Conservation (phyloP, 306 rosid species). For the Cercis canadensis region DNA sequence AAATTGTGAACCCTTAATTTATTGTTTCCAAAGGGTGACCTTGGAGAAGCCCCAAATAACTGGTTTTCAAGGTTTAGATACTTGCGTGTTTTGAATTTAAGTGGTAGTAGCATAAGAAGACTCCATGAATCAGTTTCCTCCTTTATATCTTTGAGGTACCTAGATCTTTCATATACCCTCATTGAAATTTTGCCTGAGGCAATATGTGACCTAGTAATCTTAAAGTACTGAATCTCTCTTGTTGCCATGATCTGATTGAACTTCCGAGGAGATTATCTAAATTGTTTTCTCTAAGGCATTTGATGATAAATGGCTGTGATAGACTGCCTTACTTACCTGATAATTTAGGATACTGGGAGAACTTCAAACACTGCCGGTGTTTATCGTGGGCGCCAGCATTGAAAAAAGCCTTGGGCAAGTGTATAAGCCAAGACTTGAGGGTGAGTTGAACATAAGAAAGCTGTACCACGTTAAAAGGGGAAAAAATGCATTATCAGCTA, state of each 20-base stretch:
- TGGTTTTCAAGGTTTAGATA: constrained; percentile 30
- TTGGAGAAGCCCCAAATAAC: constrained; percentile 10
- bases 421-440: constrained; percentile 6
- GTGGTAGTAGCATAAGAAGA: constrained; percentile 20
- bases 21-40: constrained; percentile 9
- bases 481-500: neutral
- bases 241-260: constrained; percentile 27
- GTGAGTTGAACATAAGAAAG: constrained; percentile 22
- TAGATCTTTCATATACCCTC: constrained; percentile 30
- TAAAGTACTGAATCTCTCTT: constrained; percentile 21
- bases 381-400: constrained; percentile 8
- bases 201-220: constrained; percentile 30
- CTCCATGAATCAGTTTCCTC: constrained; percentile 27
- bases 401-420: constrained; percentile 18
- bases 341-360: neutral
- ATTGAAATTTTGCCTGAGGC: constrained; percentile 21
- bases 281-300: constrained; percentile 26
- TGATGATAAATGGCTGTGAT: constrained; percentile 26
- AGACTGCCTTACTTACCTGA: constrained; percentile 22
- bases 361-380: constrained; percentile 34
- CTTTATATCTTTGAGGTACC: constrained; percentile 22
- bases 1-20: constrained; percentile 33
- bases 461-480: constrained; percentile 19
- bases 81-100: constrained; percentile 30
- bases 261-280: constrained; percentile 7